A percentile compares a stretch with the other conserved stretches of the same genome.
These are phyloP conservation scores for Cladobotryum mycophilum DNA, from an alignment of 2,329 filamentous ascomycete species.

Conservation along the genomic window DNA sequence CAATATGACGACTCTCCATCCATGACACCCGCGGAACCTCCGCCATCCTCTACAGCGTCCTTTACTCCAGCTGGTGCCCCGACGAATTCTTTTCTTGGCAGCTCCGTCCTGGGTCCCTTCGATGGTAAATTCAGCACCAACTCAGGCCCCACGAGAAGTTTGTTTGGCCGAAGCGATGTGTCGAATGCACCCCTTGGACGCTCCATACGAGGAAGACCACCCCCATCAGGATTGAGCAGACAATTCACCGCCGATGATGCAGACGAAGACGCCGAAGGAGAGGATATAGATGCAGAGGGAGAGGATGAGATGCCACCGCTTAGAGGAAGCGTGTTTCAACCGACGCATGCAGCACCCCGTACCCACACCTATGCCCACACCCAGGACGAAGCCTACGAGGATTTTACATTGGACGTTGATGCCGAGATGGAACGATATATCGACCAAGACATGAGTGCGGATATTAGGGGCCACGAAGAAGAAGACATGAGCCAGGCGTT, in stretches of 20 bases:
- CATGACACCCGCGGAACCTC: conserved; percentile 47
- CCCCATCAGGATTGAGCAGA: conserved; percentile 47
- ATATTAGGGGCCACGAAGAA: conserved; percentile 33
- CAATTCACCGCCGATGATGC: conserved; percentile 30
- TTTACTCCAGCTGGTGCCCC: conserved; percentile 53
- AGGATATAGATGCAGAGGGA: conserved; percentile 27
- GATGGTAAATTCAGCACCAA: conserved; percentile 34
- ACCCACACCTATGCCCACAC: conserved; percentile 15
- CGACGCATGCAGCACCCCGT: not conserved
- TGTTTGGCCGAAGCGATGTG: conserved; percentile 32
- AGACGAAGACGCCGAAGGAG: conserved; percentile 24
- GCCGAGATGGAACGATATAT: conserved; percentile 32
- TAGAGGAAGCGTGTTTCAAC: conserved; percentile 27
- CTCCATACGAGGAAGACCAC: conserved; percentile 38
- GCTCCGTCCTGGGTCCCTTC: conserved; percentile 44
- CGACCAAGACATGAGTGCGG: conserved; percentile 30
- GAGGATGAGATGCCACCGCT: conserved; percentile 29
- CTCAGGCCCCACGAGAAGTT: conserved; percentile 23
- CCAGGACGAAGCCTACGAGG: conserved; percentile 18
- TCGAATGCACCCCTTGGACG: conserved; percentile 41
- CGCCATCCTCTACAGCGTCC: conserved; percentile 46
- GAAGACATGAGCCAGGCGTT: conserved; percentile 34
- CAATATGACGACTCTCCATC: conserved; percentile 41
- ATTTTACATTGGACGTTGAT: conserved; percentile 26
- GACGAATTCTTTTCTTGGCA: conserved; percentile 48